These are phyloP conservation scores for Boletus insuetus DNA, from an alignment of 768 basidiomycete genomes.

Conservation along the genomic window DNA sequence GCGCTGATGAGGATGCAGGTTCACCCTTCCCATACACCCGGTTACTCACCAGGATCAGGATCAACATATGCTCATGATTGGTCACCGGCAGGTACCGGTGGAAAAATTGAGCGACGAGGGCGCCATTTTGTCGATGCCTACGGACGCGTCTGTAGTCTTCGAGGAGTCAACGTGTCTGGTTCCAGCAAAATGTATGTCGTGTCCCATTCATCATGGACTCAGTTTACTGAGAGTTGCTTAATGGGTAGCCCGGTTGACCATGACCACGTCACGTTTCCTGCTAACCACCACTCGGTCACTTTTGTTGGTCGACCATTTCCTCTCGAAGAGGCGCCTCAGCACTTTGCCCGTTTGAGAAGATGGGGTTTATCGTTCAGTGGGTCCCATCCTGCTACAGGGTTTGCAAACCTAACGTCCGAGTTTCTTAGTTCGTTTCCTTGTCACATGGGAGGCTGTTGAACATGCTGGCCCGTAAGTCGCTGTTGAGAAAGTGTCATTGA, in stretches of 20 bases:
- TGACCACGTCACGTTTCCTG: constrained; percentile 65
- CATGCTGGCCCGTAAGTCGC: constrained; percentile 83
- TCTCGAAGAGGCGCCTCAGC: constrained; percentile 81
- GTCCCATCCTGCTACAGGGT: constrained; percentile 25
- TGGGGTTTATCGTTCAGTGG: constrained; percentile 88
- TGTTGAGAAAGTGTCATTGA: background rate
- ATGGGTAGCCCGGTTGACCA: constrained; percentile 61
- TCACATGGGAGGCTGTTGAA: constrained; percentile 97
- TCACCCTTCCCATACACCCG: constrained; percentile 47
- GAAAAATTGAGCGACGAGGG: constrained; percentile 57
- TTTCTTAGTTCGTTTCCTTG: constrained; percentile 75
- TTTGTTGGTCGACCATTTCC: constrained; percentile 94
- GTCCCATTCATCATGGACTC: constrained; percentile 12
- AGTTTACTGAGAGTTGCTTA: constrained; percentile 3
- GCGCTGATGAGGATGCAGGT: constrained; percentile 11
- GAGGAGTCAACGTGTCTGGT: constrained; percentile 87
- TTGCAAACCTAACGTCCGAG: background rate
- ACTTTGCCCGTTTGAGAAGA: constrained; percentile 72
- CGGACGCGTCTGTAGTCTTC: constrained; percentile 74
- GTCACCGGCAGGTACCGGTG: constrained; percentile 56
- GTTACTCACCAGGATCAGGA: constrained; percentile 47
- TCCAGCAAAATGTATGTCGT: constrained; percentile 69
- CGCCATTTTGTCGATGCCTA: constrained; percentile 80
- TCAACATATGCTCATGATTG: constrained; percentile 71
- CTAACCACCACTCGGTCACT: constrained; percentile 59